Evolutionary conservation across 2,329 filamentous ascomycete species (phyloP).

Genomic region (Neophaeococcomyces aloes): DNA sequence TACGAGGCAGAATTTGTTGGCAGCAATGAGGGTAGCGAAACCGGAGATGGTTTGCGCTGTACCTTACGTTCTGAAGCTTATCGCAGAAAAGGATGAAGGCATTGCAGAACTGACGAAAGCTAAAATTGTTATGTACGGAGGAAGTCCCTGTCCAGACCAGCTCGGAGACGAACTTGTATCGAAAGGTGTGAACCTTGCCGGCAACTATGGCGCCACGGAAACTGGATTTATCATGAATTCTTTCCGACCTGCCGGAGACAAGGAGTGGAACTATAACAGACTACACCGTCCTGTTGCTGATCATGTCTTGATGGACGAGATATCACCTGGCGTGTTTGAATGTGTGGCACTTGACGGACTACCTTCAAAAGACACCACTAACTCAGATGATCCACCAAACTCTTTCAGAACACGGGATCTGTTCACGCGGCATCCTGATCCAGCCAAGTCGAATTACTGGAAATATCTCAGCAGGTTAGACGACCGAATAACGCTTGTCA

Average conservation of each 20-base stretch:
- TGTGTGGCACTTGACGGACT: constrained; percentile 46
- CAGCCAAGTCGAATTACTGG: constrained; percentile 44
- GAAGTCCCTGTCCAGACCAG: constrained; percentile 44
- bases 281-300: constrained; percentile 28
- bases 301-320: constrained; percentile 40
- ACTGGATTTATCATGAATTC: constrained; percentile 57
- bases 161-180: constrained; percentile 45
- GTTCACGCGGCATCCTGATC: constrained; percentile 44
- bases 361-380: constrained; percentile 49
- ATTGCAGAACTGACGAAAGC: constrained; percentile 37
- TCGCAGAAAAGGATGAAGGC: constrained; percentile 49
- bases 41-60: constrained; percentile 51
- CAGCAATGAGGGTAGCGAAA: constrained; percentile 33
- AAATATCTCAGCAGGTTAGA: constrained; percentile 52
- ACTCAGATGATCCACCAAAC: constrained; percentile 41
- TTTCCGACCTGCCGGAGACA: constrained; percentile 43
- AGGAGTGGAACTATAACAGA: constrained; percentile 51
- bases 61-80: constrained; percentile 51
- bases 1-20: constrained; percentile 40
- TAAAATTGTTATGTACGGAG: constrained; percentile 52
- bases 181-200: constrained; percentile 45
- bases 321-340: constrained; percentile 36
- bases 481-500: constrained; percentile 50
- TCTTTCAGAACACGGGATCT: constrained; percentile 54
- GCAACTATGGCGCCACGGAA: constrained; percentile 54